A percentile compares a stretch with the other conserved stretches of the same genome.
Evolutionary conservation across 1,139 yeast genomes (phyloP).

Genomic region (Protomyces pachydermus): DNA sequence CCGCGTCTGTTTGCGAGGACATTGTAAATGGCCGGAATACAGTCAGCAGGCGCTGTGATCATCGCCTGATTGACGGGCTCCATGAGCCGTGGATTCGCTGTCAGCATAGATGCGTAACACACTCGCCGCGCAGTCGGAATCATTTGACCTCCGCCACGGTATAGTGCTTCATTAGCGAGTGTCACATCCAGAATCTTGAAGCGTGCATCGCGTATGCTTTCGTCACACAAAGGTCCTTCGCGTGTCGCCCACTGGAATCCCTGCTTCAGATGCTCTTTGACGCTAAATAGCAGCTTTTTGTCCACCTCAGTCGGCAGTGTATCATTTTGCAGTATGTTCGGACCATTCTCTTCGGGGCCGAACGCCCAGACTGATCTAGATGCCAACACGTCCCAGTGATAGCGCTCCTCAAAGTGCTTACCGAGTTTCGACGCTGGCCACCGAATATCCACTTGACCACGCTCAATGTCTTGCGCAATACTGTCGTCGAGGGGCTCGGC

Average conservation of each 20-base stretch:
- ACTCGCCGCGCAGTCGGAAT: slow-evolving; percentile 82
- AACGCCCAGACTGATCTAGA: slow-evolving; percentile 79
- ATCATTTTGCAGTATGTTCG: slow-evolving; percentile 69
- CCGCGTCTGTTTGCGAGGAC: slow-evolving; percentile 63
- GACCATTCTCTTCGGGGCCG: slow-evolving; percentile 56
- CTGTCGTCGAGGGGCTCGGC: slow-evolving; percentile 69
- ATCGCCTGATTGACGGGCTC: slow-evolving; percentile 76
- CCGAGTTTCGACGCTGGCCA: slow-evolving; percentile 47
- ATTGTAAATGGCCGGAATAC: slow-evolving; percentile 48
- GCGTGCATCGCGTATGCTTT: slow-evolving; percentile 64
- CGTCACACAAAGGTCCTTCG: slow-evolving; percentile 91
- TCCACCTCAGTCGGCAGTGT: slow-evolving; percentile 70
- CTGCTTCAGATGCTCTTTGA: slow-evolving; percentile 55
- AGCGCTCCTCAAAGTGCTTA: slow-evolving; percentile 52
- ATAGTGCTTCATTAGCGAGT: slow-evolving; percentile 48
- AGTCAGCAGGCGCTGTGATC: slow-evolving; percentile 51
- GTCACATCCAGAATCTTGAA: slow-evolving; percentile 66
- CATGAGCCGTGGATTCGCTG: slow-evolving; percentile 72
- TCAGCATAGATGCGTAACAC: slow-evolving; percentile 71
- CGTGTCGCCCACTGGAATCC: slow-evolving; percentile 81
- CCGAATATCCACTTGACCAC: slow-evolving; percentile 44
- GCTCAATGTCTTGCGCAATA: slow-evolving; percentile 55
- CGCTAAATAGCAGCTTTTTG: slow-evolving; percentile 46
- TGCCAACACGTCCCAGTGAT: slow-evolving; percentile 78
- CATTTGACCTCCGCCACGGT: slow-evolving; percentile 64